phyloP scores from a whole-genome alignment of 768 basidiomycete genomes.

The Collybiopsis luxurians region DNA sequence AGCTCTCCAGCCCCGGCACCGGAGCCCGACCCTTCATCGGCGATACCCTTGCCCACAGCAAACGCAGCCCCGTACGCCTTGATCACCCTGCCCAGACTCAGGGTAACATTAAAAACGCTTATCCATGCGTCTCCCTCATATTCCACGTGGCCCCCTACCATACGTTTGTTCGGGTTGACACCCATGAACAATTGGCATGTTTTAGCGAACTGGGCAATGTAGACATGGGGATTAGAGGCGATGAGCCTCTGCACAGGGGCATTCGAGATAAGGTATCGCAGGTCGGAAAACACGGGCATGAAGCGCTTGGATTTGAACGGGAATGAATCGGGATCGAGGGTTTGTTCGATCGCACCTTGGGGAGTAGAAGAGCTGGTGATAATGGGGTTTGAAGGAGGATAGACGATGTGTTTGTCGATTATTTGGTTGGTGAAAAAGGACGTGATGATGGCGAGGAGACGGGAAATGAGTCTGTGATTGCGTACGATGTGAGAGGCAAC shows the following conservation, averaged over 20 bases:
- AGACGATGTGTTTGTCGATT: constrained; percentile 62
- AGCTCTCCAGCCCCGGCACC: constrained; percentile 56
- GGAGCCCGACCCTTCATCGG: constrained; percentile 14
- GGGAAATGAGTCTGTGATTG: constrained; percentile 69
- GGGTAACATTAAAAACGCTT: constrained; percentile 91
- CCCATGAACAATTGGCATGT: constrained; percentile 92
- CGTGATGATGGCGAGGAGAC: constrained; percentile 79
- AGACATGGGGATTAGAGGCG: constrained; percentile 53
- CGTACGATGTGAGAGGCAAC: constrained; percentile 77
- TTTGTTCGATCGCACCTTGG: constrained; percentile 17
- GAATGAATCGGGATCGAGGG: constrained; percentile 76
- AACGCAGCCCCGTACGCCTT: constrained; percentile 86
- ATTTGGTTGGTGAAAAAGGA: constrained; percentile 95
- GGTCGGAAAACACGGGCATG: constrained; percentile 91
- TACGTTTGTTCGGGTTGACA: constrained; percentile 87
- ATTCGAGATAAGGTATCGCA: constrained; percentile 83
- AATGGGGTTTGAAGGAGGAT: constrained; percentile 26
- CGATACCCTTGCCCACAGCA: background rate
- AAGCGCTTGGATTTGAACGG: constrained; percentile 95
- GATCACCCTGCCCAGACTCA: constrained; percentile 85
- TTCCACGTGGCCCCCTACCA: constrained; percentile 81
- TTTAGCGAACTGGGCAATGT: constrained; percentile 67
- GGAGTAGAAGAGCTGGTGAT: background rate
- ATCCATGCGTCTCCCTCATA: constrained; percentile 98
- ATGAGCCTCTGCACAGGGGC: constrained; percentile 78